Percentiles rank a stretch among this genome's conserved stretches.
phyloP scores from a whole-genome alignment of 208 protist species.

The Trypanosoma platydactyli region DNA sequence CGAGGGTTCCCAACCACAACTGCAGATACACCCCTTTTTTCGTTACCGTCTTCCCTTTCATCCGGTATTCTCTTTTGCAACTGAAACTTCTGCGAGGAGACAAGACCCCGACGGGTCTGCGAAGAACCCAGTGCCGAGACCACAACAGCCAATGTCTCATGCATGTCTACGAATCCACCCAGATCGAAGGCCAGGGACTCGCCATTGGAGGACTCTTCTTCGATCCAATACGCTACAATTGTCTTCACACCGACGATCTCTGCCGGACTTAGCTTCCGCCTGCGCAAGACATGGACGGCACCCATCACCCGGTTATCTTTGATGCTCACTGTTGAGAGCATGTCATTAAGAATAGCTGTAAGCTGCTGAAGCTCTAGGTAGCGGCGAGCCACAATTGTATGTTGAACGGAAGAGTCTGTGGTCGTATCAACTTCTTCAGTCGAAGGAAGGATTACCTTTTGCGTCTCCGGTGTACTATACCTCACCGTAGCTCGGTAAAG shows the following conservation, averaged over 20 bases:
- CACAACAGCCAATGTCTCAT: conserved; percentile 31
- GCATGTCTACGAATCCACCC: conserved; percentile 39
- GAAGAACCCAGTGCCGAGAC: conserved; percentile 12
- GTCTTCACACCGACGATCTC: conserved; percentile 39
- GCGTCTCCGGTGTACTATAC: conserved; percentile 26
- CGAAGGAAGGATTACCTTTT: conserved; percentile 18
- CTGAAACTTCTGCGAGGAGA: not conserved
- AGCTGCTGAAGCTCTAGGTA: conserved; percentile 47
- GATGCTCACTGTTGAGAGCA: conserved; percentile 27
- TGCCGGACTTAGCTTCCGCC: conserved; percentile 26
- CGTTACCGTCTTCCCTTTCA: not conserved
- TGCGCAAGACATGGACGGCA: not conserved
- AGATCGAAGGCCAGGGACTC: conserved; percentile 46
- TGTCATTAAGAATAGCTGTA: conserved; percentile 29
- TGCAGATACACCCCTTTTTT: not conserved
- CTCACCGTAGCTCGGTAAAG: conserved; percentile 31
- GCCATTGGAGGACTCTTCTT: conserved; percentile 9
- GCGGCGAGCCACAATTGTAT: conserved; percentile 43
- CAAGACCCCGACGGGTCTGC: not conserved
- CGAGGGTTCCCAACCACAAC: no score
- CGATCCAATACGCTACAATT: conserved; percentile 43
- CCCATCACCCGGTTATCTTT: conserved; percentile 20
- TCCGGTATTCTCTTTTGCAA: not conserved
- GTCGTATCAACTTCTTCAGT: not conserved
- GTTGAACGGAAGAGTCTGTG: conserved; percentile 5